These are phyloP conservation scores for Populus simonii DNA, from an alignment of 345 rosid genomes.

Conservation along the genomic window DNA sequence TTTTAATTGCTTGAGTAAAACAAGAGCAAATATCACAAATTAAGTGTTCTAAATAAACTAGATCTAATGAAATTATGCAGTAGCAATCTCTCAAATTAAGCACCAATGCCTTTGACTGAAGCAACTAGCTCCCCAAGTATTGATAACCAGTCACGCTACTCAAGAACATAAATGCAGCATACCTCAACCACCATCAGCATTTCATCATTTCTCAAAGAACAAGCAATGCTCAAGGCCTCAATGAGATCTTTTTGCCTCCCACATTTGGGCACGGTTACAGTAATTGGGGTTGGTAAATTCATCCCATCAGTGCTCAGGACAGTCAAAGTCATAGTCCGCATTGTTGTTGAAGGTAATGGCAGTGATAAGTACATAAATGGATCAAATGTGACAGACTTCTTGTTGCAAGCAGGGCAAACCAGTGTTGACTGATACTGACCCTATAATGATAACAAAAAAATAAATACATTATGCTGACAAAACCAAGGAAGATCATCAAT, in stretches of 20 bases:
- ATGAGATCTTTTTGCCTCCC: slow-evolving; percentile 28
- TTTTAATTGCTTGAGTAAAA: background rate
- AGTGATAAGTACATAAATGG: slow-evolving; percentile 28
- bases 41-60: background rate
- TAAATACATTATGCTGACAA: background rate
- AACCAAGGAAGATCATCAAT: background rate
- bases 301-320: slow-evolving; percentile 20
- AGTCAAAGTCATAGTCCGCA: slow-evolving; percentile 26
- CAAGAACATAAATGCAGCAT: slow-evolving; percentile 3
- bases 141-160: background rate
- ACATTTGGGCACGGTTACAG: slow-evolving; percentile 20
- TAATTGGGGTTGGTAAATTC: slow-evolving; percentile 17
- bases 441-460: slow-evolving; percentile 6
- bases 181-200: slow-evolving; percentile 24
- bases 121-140: background rate
- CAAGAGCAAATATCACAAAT: background rate
- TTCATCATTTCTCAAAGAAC: slow-evolving; percentile 25
- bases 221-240: slow-evolving; percentile 18
- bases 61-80: background rate
- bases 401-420: slow-evolving; percentile 18
- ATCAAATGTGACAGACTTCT: slow-evolving; percentile 24
- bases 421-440: slow-evolving; percentile 26
- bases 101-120: background rate
- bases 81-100: background rate
- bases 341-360: slow-evolving; percentile 25